Evolutionary conservation across 176 grass and related monocot species (phyloP).

Genomic region (Oryza meyeriana): DNA sequence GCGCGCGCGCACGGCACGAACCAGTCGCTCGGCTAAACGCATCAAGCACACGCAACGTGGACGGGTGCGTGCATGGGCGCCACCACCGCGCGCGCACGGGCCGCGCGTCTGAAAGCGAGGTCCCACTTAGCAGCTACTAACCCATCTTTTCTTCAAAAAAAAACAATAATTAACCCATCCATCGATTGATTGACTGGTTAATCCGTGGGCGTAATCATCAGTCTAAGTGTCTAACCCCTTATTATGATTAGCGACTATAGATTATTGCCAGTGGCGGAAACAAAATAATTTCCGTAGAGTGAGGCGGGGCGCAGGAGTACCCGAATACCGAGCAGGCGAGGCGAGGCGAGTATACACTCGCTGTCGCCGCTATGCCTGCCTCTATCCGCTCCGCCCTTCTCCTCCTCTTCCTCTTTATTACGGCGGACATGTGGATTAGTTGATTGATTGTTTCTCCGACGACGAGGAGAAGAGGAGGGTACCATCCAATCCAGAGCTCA

Average conservation of each 20-base stretch:
- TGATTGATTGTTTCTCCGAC: neutral
- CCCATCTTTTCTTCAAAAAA: too few relatives aligned
- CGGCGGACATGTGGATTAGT: neutral
- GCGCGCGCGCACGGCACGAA: neutral
- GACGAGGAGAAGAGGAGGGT: neutral
- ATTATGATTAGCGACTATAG: neutral
- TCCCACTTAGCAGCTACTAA: neutral
- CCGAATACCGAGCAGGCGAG: too few relatives aligned
- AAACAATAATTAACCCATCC: neutral
- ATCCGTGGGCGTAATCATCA: neutral
- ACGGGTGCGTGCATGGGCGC: neutral
- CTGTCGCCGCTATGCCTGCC: constrained; percentile 25
- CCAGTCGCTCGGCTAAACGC: neutral
- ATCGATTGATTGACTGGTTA: neutral
- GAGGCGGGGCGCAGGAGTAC: neutral
- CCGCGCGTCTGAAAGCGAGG: neutral
- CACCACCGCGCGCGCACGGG: neutral
- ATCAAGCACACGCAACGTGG: neutral
- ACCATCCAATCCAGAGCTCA: neutral
- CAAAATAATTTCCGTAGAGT: neutral
- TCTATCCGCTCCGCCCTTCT: constrained; percentile 14
- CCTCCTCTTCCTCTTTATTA: neutral
- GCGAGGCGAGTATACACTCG: constrained; percentile 5
- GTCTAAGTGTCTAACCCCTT: neutral
- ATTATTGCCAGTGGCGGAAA: neutral